Evolutionary conservation across 2,329 filamentous ascomycete species (phyloP).

Genomic region (Cordyceps fumosorosea): DNA sequence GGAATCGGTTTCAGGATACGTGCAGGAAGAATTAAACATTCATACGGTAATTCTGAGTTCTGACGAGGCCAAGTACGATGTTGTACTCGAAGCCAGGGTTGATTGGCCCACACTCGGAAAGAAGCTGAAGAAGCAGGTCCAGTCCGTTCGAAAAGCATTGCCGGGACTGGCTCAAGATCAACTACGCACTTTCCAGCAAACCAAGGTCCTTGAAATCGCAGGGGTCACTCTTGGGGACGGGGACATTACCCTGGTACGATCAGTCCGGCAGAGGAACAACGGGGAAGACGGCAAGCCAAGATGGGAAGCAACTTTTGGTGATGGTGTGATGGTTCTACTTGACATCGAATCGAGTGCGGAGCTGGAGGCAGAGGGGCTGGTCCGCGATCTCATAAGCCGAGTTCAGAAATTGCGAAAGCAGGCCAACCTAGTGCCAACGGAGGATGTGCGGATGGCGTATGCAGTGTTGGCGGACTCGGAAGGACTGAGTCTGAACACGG

Average conservation of each 20-base stretch:
- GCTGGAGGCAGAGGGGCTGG: slow-evolving; percentile 73
- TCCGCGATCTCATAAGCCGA: slow-evolving; percentile 78
- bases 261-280: background rate
- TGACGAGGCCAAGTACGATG: slow-evolving; percentile 77
- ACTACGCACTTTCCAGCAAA: slow-evolving; percentile 62
- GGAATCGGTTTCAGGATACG: slow-evolving; percentile 69
- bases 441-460: slow-evolving; percentile 88
- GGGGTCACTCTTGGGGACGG: background rate
- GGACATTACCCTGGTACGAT: background rate
- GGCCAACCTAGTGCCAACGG: slow-evolving; percentile 74
- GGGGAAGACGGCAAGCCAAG: slow-evolving; percentile 1
- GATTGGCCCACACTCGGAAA: slow-evolving; percentile 87
- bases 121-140: slow-evolving; percentile 85
- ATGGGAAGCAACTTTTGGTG: slow-evolving; percentile 21
- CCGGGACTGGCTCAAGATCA: slow-evolving; percentile 60
- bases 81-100: slow-evolving; percentile 73
- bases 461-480: slow-evolving; percentile 69
- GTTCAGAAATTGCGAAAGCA: slow-evolving; percentile 85
- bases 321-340: slow-evolving; percentile 66
- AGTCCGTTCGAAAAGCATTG: slow-evolving; percentile 77
- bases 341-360: slow-evolving; percentile 70
- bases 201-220: background rate
- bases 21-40: slow-evolving; percentile 79
- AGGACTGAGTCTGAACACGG: slow-evolving; percentile 53
- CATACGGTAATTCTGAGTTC: slow-evolving; percentile 71